Evolutionary conservation across 352 stramenopile genomes (phyloP).

Genomic region (Phytophthora nicotianae): DNA sequence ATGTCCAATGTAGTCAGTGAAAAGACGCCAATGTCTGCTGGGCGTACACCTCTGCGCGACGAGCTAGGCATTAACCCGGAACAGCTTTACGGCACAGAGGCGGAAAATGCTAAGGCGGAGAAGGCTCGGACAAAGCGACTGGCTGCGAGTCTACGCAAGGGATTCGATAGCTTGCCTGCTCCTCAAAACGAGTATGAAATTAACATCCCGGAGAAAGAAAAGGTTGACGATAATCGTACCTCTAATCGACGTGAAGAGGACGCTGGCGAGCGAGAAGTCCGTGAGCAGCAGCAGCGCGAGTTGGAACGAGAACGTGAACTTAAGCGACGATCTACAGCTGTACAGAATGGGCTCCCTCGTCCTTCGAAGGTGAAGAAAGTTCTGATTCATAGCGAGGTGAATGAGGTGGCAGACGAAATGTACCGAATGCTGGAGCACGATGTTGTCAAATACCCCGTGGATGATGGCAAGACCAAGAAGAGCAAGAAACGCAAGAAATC

Average conservation of each 20-base stretch:
- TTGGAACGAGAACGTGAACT: conserved; percentile 63
- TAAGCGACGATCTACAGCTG: conserved; percentile 62
- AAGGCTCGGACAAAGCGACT: conserved; percentile 65
- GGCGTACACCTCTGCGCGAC: conserved; percentile 80
- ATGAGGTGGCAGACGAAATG: conserved; percentile 67
- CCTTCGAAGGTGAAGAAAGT: conserved; percentile 60
- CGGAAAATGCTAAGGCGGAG: conserved; percentile 56
- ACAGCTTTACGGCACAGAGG: conserved; percentile 53
- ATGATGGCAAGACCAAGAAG: conserved; percentile 44
- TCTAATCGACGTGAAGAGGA: conserved; percentile 64
- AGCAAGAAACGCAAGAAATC: conserved; percentile 76
- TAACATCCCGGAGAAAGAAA: conserved; percentile 61
- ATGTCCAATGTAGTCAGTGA: conserved; percentile 12
- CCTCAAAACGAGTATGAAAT: conserved; percentile 89
- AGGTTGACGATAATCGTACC: conserved; percentile 43
- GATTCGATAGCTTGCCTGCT: conserved; percentile 77
- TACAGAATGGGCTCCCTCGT: conserved; percentile 76
- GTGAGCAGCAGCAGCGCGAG: conserved; percentile 53
- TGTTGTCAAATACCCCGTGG: conserved; percentile 49
- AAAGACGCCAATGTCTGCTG: conserved; percentile 55
- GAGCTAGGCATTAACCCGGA: conserved; percentile 90
- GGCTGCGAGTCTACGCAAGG: conserved; percentile 60
- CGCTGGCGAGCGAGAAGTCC: conserved; percentile 80
- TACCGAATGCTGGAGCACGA: conserved; percentile 69
- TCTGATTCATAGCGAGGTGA: conserved; percentile 50